Base-by-base conservation (phyloP, 176 grass and related monocot species). In the Thalia dealbata region DNA sequence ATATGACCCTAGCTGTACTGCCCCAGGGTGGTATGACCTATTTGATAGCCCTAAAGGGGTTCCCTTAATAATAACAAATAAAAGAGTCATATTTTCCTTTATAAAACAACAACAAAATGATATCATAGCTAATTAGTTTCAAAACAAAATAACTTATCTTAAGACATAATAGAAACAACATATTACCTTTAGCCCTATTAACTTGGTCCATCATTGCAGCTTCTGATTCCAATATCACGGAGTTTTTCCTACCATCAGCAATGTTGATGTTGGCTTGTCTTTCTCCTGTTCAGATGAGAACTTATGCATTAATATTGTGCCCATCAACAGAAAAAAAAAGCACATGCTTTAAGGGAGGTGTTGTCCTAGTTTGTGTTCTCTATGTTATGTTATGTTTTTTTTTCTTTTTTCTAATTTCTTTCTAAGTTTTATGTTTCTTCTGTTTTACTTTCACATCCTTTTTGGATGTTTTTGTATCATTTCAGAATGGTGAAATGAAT, bases 131-230 rank as follows among this genome's bases (percentile, higher is more conserved):
- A 9, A n/a, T 58, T 58, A 58, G 18, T 66, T 32, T 10, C 13
- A 18, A 14, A 48, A 51, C 3, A 15, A 25, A 1, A 71, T 3
- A 24, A 45, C 18, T n/a, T 69, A n/a, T 2, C 16, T 22, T 21
- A 29, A 82, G 59, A 50, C 25, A 67, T 74, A 50, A 38, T 38
- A 38, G 32, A 29, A 27, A 23, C 64, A 14, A 79, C 80, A 72
- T 16, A 23, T 11, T 87, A 96, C 92, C 92, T 88, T 96, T 96
- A 12, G 92, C 92, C 9, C 89, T 91, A 58, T 96, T 96, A 41
- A 88, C 78, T 64, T 89, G 84, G 75, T 96, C 92, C 84, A 87
- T 75, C 92, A 89, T 92, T 78, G 86, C 89, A 59, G 84, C 84
- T 77, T 86, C 84, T 69, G 84, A 86, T 74, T 69, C 78, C 60